Evolutionary conservation across 345 rosid species (phyloP).

Genomic region (Eucalyptus victrix): DNA sequence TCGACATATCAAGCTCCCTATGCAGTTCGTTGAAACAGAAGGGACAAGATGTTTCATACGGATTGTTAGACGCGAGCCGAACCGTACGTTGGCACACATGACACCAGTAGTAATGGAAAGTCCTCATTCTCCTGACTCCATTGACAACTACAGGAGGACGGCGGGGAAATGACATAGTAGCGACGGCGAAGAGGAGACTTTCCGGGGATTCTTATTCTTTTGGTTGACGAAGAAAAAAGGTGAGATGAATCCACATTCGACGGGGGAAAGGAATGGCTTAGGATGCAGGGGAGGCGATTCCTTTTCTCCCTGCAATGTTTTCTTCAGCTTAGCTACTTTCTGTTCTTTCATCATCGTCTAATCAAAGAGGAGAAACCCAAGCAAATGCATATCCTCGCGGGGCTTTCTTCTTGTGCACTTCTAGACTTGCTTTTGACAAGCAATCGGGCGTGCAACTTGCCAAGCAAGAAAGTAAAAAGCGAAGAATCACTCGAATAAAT

Average conservation of each 20-base stretch:
- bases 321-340: not conserved
- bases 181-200: not conserved
- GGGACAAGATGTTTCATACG: conserved; percentile 31
- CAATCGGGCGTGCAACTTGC: not conserved
- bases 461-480: not conserved
- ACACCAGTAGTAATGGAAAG: conserved; percentile 63
- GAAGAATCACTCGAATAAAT: not conserved
- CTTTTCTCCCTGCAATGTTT: not conserved
- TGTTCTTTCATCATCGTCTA: not conserved
- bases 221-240: not conserved
- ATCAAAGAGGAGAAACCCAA: not conserved
- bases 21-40: conserved; percentile 27
- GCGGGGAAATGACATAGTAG: conserved; percentile 10
- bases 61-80: conserved; percentile 26
- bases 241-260: not conserved
- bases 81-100: conserved; percentile 36
- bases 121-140: conserved; percentile 49
- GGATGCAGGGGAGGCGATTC: not conserved
- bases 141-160: conserved; percentile 41
- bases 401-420: not conserved
- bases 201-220: not conserved
- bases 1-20: conserved; percentile 39
- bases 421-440: not conserved
- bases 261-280: not conserved
- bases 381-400: not conserved